Percentiles rank a stretch among this genome's conserved stretches.
Evolutionary conservation across 345 rosid genomes (phyloP).

Genomic region (Microcos paniculata): DNA sequence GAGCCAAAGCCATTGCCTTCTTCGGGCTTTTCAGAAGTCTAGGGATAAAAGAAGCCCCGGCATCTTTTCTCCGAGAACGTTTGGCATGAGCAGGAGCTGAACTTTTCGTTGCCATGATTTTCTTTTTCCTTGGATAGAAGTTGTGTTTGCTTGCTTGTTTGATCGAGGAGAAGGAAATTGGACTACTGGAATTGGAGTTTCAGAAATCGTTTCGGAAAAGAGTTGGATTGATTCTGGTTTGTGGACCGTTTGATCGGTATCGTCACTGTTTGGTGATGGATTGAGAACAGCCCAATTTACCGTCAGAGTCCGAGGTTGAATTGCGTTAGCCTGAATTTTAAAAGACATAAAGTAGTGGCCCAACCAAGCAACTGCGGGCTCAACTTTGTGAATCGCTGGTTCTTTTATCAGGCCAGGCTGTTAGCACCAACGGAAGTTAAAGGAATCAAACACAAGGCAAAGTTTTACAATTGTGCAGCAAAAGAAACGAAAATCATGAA

Average conservation of each 20-base stretch:
- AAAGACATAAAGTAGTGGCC: neutral
- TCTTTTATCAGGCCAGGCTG: neutral
- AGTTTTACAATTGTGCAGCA: neutral
- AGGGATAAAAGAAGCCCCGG: slow-evolving; percentile 12
- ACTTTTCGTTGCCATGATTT: slow-evolving; percentile 25
- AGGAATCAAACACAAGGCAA: too few relatives aligned
- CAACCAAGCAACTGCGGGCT: neutral
- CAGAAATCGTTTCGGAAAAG: neutral
- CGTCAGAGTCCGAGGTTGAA: neutral
- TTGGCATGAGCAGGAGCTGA: slow-evolving; percentile 24
- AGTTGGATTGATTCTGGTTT: neutral
- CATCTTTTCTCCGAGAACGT: slow-evolving; percentile 21
- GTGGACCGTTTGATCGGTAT: neutral
- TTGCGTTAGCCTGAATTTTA: neutral
- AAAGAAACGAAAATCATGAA: neutral
- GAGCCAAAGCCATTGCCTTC: slow-evolving; percentile 42
- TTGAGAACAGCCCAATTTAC: neutral
- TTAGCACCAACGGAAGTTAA: neutral
- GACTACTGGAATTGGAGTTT: neutral
- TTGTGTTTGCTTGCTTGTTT: neutral
- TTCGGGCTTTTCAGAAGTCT: slow-evolving; percentile 36
- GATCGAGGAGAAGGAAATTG: neutral
- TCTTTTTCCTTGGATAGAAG: neutral
- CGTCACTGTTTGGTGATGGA: too few relatives aligned
- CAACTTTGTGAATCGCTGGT: neutral